Evolutionary conservation across 225 moss, liverwort and hornwort species (phyloP), one percentile per base, ranked within the genome.

Genomic region (Lunularia cruciata): DNA sequence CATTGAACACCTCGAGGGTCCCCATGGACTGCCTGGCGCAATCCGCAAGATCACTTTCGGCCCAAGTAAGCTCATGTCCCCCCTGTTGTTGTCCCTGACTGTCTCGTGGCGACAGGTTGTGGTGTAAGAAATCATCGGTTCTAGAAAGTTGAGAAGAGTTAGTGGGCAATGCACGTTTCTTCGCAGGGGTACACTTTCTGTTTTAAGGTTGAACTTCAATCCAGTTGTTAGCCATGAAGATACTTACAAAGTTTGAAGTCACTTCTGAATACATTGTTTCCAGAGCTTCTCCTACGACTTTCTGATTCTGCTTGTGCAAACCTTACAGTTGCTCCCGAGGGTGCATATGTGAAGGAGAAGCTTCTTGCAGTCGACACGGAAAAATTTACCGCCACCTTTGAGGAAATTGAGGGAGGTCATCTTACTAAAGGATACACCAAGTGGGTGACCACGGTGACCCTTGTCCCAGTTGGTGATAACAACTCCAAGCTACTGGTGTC

Each of bases 371-470:
- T 66, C 64, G 67, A 74, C 47, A 18, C 55, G 51, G 18, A 58
- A 19, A 28, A 23, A 43, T 33, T 31, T 22, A 62, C 20, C 2
- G 53, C 54, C 33, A 46, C 45, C 6, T 42, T 61, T 3, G 72
- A 77, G 3, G 67, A 77, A 30, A 15, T 77, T 18, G 77, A 77
- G 37, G 77, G 77, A 60, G 60, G 59, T n/a, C 77, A 72, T 28
- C 67, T 77, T 18, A 8, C 0, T 12, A 60, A 60, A 42, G 77
- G 77, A 12, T 77, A 60, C 67, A 72, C 67, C 36, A 77, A 77
- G 67, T 77, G 72, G 72, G 26, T 46, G 7, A 15, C 22, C 6
- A 61, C 27, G 3, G 25, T 54, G 5, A 62, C n/a, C 7, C 8
- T 77, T 0, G 57, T 28, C 25, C 58, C 71, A 20, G 31, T 27